These are phyloP conservation scores for Acacia acuminata DNA, from an alignment of 306 rosid genomes.

Conservation along the genomic window DNA sequence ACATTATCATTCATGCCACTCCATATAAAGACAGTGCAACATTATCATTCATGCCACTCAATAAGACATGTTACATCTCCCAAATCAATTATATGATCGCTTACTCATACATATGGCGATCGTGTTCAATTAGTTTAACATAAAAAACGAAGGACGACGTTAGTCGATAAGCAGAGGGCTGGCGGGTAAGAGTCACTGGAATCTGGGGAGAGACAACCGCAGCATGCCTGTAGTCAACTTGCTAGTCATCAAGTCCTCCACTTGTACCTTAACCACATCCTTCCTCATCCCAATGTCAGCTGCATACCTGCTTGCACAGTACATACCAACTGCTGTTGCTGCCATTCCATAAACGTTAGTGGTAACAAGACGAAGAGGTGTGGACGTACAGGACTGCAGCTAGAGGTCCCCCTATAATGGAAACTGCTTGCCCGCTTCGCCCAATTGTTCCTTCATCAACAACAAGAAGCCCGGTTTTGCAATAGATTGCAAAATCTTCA, in stretches of 20 bases:
- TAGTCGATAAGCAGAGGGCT: slow-evolving; percentile 37
- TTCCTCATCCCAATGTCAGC: slow-evolving; percentile 82
- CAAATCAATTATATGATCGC: background rate
- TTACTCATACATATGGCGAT: too few relatives aligned
- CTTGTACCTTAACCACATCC: slow-evolving; percentile 71
- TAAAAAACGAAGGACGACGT: background rate
- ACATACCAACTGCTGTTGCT: slow-evolving; percentile 64
- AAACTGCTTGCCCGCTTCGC: slow-evolving; percentile 86
- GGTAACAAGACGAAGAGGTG: slow-evolving; percentile 72
- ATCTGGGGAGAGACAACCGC: slow-evolving; percentile 65
- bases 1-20: background rate
- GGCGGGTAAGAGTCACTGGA: slow-evolving; percentile 21
- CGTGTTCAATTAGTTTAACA: too few relatives aligned
- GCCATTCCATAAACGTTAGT: slow-evolving; percentile 82
- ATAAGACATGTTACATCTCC: background rate
- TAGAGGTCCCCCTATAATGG: slow-evolving; percentile 91
- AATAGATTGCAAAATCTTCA: slow-evolving; percentile 90
- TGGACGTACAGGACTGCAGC: slow-evolving; percentile 45
- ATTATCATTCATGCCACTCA: background rate
- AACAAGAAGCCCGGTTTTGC: slow-evolving; percentile 89
- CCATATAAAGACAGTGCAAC: background rate
- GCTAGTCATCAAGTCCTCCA: slow-evolving; percentile 71
- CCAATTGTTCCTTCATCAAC: slow-evolving; percentile 64
- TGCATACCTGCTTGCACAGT: slow-evolving; percentile 83
- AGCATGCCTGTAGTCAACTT: slow-evolving; percentile 57